Conservation (phyloP, 148 eudicot genomes). For the Silene uniflora region DNA sequence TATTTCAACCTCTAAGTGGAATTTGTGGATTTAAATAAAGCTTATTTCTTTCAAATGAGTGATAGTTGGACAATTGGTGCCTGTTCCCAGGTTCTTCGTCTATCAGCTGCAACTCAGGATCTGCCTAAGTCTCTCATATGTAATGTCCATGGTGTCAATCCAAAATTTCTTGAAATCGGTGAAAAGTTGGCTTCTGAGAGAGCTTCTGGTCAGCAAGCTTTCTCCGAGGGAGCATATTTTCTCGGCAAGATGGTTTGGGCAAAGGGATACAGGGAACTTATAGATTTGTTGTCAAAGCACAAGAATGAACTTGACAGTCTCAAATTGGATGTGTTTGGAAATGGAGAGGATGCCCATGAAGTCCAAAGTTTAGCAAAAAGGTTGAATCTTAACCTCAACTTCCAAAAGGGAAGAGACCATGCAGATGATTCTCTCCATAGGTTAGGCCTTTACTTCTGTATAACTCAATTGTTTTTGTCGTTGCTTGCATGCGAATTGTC, state of each 20-base stretch:
- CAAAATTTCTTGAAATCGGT: slow-evolving; percentile 82
- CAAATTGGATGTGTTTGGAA: slow-evolving; percentile 81
- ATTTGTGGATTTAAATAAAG: too few species aligned
- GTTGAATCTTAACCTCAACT: slow-evolving; percentile 69
- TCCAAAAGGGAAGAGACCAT: slow-evolving; percentile 95
- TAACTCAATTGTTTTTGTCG: background rate
- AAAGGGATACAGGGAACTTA: slow-evolving; percentile 80
- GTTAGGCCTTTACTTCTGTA: slow-evolving; percentile 31
- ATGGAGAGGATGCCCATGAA: slow-evolving; percentile 92
- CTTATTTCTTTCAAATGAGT: background rate
- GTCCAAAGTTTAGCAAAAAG: slow-evolving; percentile 70
- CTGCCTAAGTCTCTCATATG: slow-evolving; percentile 78
- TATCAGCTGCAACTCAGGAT: slow-evolving; percentile 96
- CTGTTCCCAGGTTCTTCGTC: slow-evolving; percentile 71
- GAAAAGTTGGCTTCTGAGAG: slow-evolving; percentile 83
- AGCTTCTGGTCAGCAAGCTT: slow-evolving; percentile 69
- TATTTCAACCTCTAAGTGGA: background rate
- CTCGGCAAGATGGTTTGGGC: slow-evolving; percentile 99
- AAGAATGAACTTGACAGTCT: slow-evolving; percentile 70
- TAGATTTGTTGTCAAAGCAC: slow-evolving; percentile 84
- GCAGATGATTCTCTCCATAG: slow-evolving; percentile 96
- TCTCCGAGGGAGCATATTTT: slow-evolving; percentile 96
- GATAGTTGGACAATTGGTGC: background rate
- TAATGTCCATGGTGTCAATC: slow-evolving; percentile 97
- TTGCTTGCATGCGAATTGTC: background rate